These are phyloP conservation scores for Akanthomyces lecanii DNA, from an alignment of 2,329 filamentous ascomycete genomes.

Conservation along the genomic window DNA sequence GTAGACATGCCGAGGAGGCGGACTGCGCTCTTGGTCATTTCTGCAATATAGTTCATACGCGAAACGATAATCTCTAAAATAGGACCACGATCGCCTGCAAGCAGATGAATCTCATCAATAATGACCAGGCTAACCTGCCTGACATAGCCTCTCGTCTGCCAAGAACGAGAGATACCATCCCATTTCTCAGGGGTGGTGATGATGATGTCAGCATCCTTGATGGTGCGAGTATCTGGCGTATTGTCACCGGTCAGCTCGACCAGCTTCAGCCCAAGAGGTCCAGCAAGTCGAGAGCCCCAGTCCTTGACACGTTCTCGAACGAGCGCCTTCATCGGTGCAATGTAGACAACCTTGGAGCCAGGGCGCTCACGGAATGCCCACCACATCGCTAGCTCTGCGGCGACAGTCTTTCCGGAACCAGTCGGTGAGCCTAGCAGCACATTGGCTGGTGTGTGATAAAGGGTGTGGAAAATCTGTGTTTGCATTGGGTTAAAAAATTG, in stretches of 20 bases:
- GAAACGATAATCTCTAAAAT: slow-evolving; percentile 96
- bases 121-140: slow-evolving; percentile 93
- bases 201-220: slow-evolving; percentile 93
- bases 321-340: slow-evolving; percentile 98
- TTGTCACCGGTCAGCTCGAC: slow-evolving; percentile 97
- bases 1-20: slow-evolving; percentile 98
- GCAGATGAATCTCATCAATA: slow-evolving; percentile 95
- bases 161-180: slow-evolving; percentile 98
- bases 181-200: slow-evolving; percentile 99
- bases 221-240: slow-evolving; percentile 92
- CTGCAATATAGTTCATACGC: slow-evolving; percentile 97
- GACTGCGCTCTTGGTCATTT: slow-evolving; percentile 84
- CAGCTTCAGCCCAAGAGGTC: slow-evolving; percentile 79
- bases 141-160: slow-evolving; percentile 96
- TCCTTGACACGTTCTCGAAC: slow-evolving; percentile 95
- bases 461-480: slow-evolving; percentile 94
- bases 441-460: slow-evolving; percentile 89
- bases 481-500: slow-evolving; percentile 99
- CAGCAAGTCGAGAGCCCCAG: slow-evolving; percentile 78
- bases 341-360: slow-evolving; percentile 96
- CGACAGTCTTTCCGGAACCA: slow-evolving; percentile 95
- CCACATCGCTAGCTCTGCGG: slow-evolving; percentile 97
- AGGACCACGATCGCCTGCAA: slow-evolving; percentile 94
- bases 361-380: slow-evolving; percentile 95
- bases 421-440: slow-evolving; percentile 94